Conservation (phyloP, 257 asterid species). For the Lycium ferocissimum region DNA sequence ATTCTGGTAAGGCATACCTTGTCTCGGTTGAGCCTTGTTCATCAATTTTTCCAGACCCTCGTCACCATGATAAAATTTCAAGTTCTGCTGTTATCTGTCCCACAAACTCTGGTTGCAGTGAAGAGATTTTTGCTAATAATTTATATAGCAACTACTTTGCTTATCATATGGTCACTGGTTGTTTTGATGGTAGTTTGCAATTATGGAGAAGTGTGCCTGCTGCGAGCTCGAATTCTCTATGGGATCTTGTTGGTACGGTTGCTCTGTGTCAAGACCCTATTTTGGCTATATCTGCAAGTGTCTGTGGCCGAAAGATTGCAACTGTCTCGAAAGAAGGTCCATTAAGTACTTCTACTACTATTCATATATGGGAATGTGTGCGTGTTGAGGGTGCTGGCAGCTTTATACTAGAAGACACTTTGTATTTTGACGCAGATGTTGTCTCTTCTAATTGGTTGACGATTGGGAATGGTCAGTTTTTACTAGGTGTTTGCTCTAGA, state of each 20-base stretch:
- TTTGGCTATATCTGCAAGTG: constrained; percentile 60
- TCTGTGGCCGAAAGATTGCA: constrained; percentile 79
- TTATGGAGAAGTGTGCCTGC: constrained; percentile 83
- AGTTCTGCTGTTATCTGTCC: constrained; percentile 75
- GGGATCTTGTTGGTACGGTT: constrained; percentile 88
- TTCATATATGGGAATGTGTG: constrained; percentile 83
- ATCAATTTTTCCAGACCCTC: constrained; percentile 69
- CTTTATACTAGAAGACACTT: constrained; percentile 76
- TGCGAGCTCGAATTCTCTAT: constrained; percentile 53
- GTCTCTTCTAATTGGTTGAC: constrained; percentile 74
- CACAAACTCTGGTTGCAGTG: constrained; percentile 48
- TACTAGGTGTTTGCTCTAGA: constrained; percentile 79
- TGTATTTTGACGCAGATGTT: constrained; percentile 68
- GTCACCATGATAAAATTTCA: constrained; percentile 58
- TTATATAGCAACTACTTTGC: constrained; percentile 53
- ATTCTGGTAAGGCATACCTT: constrained; percentile 59
- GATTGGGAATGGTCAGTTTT: constrained; percentile 75
- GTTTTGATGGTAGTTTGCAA: constrained; percentile 68
- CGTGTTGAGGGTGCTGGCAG: constrained; percentile 64
- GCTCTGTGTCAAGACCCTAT: constrained; percentile 64
- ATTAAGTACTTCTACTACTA: constrained; percentile 45
- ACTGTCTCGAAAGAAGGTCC: constrained; percentile 50
- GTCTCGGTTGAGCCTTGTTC: constrained; percentile 71
- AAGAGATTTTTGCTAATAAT: constrained; percentile 49
- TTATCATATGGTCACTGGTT: constrained; percentile 88